Evolutionary conservation across 192 early-diverging fungal species (phyloP), one percentile per base, ranked within the genome.

Genomic region (Dissophora ornata): DNA sequence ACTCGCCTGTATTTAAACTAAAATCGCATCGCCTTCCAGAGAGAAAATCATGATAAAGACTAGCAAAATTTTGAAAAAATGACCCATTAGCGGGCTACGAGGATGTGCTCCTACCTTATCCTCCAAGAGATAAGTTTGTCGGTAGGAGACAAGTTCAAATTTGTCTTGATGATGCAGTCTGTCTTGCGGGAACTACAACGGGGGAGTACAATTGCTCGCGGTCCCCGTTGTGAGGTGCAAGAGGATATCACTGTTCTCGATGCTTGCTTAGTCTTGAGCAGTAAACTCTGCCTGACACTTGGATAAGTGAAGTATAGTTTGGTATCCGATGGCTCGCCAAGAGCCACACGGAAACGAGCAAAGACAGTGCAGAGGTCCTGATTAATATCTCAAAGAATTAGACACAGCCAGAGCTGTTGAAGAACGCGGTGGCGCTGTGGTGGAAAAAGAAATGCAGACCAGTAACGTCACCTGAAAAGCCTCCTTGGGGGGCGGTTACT

Each of bases 291-390:
- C 55, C 68, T 8, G 15, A 26, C 6, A 56, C 59, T 5, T 2
- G 21, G 1, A 59, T 62, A 5, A 52, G 59, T 4, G 59, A 55
- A 33, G 32, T n/a, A n/a, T n/a, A 10, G 19, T 21, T 71, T 3
- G 62, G 69, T 58, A 21, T 71, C 2, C 69, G 69, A 3, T 63
- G 69, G 69, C 69, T 61, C 5, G 69, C 59, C 44, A 71, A 71
- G 53, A 71, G 55, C 34, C 68, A 71, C 49, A 57, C 67, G 0
- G 68, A 62, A 5, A 29, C 24, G 0, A 63, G 51, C 30, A 61
- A 71, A 15, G 53, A 56, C 18, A 24, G 63, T 18, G 51, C 45
- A 3, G 16, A 13, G 11, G 69, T 71, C 2, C 19, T 30, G 34
- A 63, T 63, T 29, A 57, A 62, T 41, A 13, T 63, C 1, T 62